A percentile compares a stretch with the other conserved stretches of the same genome.
Evolutionary conservation across 2,329 filamentous ascomycete genomes (phyloP).

Genomic region (Alternaria sp.): DNA sequence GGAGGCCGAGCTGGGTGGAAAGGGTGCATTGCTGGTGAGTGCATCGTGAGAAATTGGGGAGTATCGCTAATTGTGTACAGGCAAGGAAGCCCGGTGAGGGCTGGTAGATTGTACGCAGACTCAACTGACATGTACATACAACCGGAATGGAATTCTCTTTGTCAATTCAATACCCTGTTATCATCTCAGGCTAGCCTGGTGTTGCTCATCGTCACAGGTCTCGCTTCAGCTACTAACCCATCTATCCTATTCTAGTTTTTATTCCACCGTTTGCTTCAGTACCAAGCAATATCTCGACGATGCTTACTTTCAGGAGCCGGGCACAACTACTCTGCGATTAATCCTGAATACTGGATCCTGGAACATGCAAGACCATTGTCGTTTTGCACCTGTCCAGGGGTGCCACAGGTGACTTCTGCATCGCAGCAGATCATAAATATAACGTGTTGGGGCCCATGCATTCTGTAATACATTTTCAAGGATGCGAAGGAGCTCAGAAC

Average conservation of each 20-base stretch:
- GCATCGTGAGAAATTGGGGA: accelerated
- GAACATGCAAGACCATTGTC: not conserved
- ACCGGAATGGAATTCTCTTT: conserved; percentile 16
- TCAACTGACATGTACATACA: conserved; percentile 16
- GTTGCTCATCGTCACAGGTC: not conserved
- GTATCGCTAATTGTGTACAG: conserved; percentile 23
- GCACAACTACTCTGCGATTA: not conserved
- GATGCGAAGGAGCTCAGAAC: not conserved
- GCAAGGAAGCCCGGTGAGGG: conserved; percentile 35
- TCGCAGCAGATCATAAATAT: not conserved
- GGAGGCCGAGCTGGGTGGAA: conserved; percentile 59
- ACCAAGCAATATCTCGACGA: not conserved
- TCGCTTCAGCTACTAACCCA: not conserved
- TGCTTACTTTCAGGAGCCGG: not conserved
- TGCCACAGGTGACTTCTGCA: not conserved
- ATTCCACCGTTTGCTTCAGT: too few relatives aligned
- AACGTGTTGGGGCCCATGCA: not conserved
- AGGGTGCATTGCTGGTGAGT: conserved; percentile 53
- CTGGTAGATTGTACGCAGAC: conserved; percentile 24
- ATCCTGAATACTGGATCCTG: not conserved
- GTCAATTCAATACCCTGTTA: conserved; percentile 5
- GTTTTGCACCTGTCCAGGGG: not conserved
- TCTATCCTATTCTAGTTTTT: not conserved
- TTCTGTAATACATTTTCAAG: not conserved
- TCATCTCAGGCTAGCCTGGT: not conserved